Base-by-base conservation (phyloP, 2,329 filamentous ascomycete species). In the Geosmithia flava region DNA sequence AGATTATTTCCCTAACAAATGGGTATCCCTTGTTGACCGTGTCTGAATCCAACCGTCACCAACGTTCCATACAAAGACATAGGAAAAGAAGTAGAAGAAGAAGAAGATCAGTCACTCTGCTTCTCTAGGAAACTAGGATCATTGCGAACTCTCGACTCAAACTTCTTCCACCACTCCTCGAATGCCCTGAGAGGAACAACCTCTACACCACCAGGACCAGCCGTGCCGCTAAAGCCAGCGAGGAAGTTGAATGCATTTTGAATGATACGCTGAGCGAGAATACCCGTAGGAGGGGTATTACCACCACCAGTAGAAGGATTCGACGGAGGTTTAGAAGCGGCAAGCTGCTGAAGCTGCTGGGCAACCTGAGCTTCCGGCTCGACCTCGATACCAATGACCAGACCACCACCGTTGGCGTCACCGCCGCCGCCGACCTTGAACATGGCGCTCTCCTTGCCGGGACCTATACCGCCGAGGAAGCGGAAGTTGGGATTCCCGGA, bases 181-280 rank as follows among this genome's bases (percentile, higher is more conserved):
- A 98, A 98, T 5, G 86, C 87, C 67, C 87, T 93, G 53, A 98
- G 67, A n/a, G 93, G 90, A 20, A 98, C 87, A 13, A 94, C 85
- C 62, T 97, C 91, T 44, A 85, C 78, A 0, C 85, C 85, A 2
- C 71, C 75, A 23, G 70, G 68, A 2, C 73, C 74, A 2, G 72
- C 71, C 49, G 76, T 75, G 39, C 80, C 79, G 51, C 84, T 87
- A 70, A 95, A 97, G 57, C 88, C 85, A 3, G 91, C 81, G 49
- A 98, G 71, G 63, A 95, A 97, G 66, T 98, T 96, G 66, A 97
- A 98, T 15, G 91, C 93, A 64, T 96, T 95, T 57, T 87, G 85
- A 58, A 98, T 97, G 56, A 98, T 96, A 53, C 87, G 75, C 67
- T 97, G 89, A 29, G 93, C 93, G 20, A 98, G 73, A 2, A 88